phyloP scores from a whole-genome alignment of 495 filamentous ascomycete species.

The Neurospora terricola region DNA sequence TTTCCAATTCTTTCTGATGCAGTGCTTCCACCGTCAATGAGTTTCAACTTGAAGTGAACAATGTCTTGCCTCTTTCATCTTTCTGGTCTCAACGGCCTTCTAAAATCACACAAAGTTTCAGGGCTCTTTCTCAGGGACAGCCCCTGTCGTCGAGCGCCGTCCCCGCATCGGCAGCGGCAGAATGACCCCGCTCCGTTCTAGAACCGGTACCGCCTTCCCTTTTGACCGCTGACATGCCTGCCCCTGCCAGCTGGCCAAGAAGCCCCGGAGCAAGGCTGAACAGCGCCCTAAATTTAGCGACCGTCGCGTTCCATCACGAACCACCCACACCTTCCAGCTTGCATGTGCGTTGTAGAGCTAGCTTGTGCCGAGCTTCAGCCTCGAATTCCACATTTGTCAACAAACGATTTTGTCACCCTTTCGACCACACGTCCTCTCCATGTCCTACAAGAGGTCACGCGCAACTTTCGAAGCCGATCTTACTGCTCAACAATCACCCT shows the following conservation, averaged over 20 bases:
- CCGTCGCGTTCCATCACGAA: not conserved
- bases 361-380: not conserved
- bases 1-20: not conserved
- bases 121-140: not conserved
- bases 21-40: not conserved
- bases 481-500: conserved; percentile 64
- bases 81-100: not conserved
- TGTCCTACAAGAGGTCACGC: conserved; percentile 75
- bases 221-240: not conserved
- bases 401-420: not conserved
- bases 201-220: not conserved
- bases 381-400: conserved; percentile 1
- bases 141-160: not conserved
- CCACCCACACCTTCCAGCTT: not conserved
- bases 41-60: not conserved
- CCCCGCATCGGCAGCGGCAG: not conserved
- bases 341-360: not conserved
- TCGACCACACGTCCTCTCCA: conserved; percentile 20
- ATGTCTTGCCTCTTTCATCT: not conserved
- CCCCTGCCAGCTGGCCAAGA: not conserved
- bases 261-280: not conserved
- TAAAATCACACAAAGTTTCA: not conserved
- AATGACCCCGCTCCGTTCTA: not conserved
- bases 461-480: conserved; percentile 69
- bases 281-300: not conserved